Percentiles rank a stretch among this genome's conserved stretches.
These are phyloP conservation scores for Madurella mycetomatis DNA, from an alignment of 2,329 filamentous ascomycete species.

Conservation along the genomic window DNA sequence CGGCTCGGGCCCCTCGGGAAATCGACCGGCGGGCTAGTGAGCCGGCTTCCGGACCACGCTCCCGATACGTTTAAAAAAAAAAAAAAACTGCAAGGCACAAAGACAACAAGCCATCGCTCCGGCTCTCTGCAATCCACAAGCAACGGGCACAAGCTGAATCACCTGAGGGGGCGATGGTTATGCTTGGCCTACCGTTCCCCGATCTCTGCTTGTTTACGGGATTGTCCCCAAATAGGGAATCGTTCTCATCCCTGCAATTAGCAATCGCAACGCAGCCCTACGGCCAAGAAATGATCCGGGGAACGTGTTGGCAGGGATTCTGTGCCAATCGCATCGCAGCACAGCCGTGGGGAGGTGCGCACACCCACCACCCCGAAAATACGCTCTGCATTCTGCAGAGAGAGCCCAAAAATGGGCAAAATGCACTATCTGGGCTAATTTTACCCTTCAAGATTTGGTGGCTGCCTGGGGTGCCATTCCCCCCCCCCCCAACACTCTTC, in stretches of 20 bases:
- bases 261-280: slow-evolving; percentile 11
- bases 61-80: no score
- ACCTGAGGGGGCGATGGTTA: no score
- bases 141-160: no score
- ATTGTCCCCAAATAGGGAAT: neutral
- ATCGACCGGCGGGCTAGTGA: neutral
- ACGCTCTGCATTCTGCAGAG: neutral
- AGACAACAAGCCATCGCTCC: no score
- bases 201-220: neutral
- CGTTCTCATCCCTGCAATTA: neutral
- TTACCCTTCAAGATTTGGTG: slow-evolving; percentile 4
- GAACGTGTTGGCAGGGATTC: neutral
- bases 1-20: neutral
- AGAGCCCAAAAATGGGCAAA: slow-evolving; percentile 11
- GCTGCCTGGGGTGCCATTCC: slow-evolving; percentile 5
- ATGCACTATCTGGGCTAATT: slow-evolving; percentile 12
- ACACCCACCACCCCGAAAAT: neutral
- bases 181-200: neutral
- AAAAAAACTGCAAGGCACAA: no score
- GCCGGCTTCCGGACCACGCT: neutral
- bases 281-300: slow-evolving; percentile 5
- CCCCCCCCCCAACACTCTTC: neutral
- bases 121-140: no score
- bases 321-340: neutral
- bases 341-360: neutral